Percentiles rank a stretch among this genome's conserved stretches.
Conservation (phyloP, 768 basidiomycete species). For the Guyanaporus albipodus region DNA sequence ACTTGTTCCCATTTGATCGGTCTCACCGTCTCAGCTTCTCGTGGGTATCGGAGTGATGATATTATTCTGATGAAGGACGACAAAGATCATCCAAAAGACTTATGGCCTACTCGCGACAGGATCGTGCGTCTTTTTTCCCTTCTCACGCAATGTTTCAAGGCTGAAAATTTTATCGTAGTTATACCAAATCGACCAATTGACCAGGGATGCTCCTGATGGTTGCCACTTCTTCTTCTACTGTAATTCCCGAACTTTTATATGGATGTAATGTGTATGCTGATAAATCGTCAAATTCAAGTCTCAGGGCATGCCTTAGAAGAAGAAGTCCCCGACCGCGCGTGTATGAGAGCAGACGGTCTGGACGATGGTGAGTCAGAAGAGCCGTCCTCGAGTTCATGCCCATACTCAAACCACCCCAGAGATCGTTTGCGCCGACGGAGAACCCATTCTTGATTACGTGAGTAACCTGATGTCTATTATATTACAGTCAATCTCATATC, state of each 20-base stretch:
- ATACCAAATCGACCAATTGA: conserved; percentile 40
- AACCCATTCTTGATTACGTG: conserved; percentile 24
- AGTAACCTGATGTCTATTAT: not conserved
- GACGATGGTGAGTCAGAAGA: conserved; percentile 45
- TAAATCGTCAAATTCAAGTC: conserved; percentile 3
- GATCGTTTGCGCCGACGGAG: conserved; percentile 18
- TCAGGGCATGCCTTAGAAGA: conserved; percentile 23
- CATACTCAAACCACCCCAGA: conserved; percentile 9
- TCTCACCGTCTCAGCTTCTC: conserved; percentile 26
- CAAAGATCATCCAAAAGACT: conserved; percentile 20
- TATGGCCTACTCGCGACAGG: conserved; percentile 40
- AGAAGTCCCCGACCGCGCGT: conserved; percentile 23
- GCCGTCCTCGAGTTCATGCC: not conserved
- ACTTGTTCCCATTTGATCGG: not conserved
- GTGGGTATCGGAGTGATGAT: conserved; percentile 37
- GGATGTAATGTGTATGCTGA: not conserved
- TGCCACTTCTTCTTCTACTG: conserved; percentile 57
- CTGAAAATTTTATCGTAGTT: conserved; percentile 22
- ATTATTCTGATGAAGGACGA: conserved; percentile 44
- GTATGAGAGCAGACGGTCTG: conserved; percentile 42
- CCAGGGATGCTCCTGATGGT: conserved; percentile 37
- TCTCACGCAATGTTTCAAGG: not conserved
- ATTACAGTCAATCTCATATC: not conserved
- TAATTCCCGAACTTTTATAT: conserved; percentile 21
- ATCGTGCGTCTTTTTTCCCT: conserved; percentile 35